Base-by-base conservation (phyloP, 768 basidiomycete species). In the Suillus spraguei region DNA sequence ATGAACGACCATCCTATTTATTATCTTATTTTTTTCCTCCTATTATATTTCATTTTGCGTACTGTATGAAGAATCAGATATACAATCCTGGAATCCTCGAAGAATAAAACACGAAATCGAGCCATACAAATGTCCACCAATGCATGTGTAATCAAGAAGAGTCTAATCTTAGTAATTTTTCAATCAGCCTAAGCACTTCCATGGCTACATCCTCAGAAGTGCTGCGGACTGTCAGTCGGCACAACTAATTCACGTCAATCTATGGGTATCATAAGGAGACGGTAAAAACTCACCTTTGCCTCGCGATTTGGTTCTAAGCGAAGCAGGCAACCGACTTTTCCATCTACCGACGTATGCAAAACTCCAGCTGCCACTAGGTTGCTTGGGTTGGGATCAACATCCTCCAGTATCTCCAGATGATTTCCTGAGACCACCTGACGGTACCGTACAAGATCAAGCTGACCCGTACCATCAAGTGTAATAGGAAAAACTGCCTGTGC, bases 301-400 rank as follows among this genome's bases (percentile, higher is more conserved):
- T 97, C 95, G 60, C 87, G 85, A 78, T 98, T 99, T 2, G 97
- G 97, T 76, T 99, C 97, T 35, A 98, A 75, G 61, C 97, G 85
- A 66, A 98, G 76, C 65, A 99, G 80, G 72, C 97, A 99, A 7
- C 97, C 97, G 58, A 99, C 94, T 77, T 99, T 99, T 39, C 97
- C 97, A 4, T 91, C 91, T 5, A 80, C 75, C n/a, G 91, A 89
- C 80, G 89, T 97, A 74, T 99, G 95, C 59, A 99, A 79, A 38
- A 99, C 93, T n/a, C 92, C 96, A n/a, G 95, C 97, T 24, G 87
- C 92, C 20, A 99, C 96, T 49, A 95, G 75, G 71, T 99, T 99
- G 71, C 83, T 88, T n/a, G 91, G 89, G 76, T 97, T 99, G 35
- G 95, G 94, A 72, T 99, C 97, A 62, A 99, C 86, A 33, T 88